Evolutionary conservation across 2,329 filamentous ascomycete species (phyloP), one percentile per base, ranked within the genome.

Genomic region (Pseudogymnoascus sp.): DNA sequence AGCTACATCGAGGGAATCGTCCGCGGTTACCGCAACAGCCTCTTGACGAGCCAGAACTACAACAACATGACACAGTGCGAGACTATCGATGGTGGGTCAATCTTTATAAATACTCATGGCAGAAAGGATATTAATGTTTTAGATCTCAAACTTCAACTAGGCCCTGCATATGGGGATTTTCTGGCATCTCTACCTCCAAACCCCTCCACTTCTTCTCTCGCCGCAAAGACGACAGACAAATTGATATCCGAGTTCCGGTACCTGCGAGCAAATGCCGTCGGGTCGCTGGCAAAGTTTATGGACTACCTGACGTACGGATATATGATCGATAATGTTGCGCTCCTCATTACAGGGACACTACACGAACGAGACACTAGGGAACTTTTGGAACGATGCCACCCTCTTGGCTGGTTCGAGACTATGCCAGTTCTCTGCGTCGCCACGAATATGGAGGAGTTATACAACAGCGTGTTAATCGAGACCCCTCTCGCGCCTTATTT

Each of bases 281-380:
- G 94, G 14, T 90, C 91, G 1, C 85, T 97, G 37, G 88, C 92
- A 65, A 91, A 90, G 73, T 99, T 99, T 75, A 91, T 99, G 84
- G 91, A 97, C 75, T 99, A 96, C 76, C 80, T 99, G 64, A 99
- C 94, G 1, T 99, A 99, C 74, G 93, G 92, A 64, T 99, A 99
- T 81, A 99, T 99, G 94, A 99, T 99, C 76, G 94, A 99, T 78
- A 99, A 99, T 71, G 91, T 99, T 60, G 94, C 95, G 38, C 87
- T 99, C 39, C 85, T 99, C 71, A 99, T 99, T 75, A 99, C 94
- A 20, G 94, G 94, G 64, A 99, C 94, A 11, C 83, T 99, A 30
- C 94, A 99, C 77, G 95, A 99, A 78, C 86, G 94, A 73, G 94
- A 99, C 74, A 99, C 94, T 3, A 87, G 92, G 63, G 94, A 99